Evolutionary conservation across 805 yeast species (phyloP), one percentile per base, ranked within the genome.

Genomic region (Jamesozyma spencerorum): DNA sequence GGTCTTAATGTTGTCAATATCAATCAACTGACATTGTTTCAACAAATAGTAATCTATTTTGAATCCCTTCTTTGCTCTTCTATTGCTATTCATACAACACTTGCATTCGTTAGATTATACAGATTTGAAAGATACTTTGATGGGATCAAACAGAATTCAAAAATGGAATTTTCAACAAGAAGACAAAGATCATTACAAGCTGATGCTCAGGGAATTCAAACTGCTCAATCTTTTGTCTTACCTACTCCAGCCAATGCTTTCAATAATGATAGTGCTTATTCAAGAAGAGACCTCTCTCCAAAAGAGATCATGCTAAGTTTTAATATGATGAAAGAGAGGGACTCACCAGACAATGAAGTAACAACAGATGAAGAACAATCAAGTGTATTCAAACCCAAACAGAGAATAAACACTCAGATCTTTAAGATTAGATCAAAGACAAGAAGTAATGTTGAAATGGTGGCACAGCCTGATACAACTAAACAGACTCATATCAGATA

Each of bases 111-210:
- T 12, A 72, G 98, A 37, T 66, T 92, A 37, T 84, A 84, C 57
- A 84, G 94, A 85, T 90, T 84, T 60, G 95, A 87, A 58, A 73
- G 85, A 48, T 73, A 79, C 50, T 85, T 92, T 62, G 88, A 85
- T 55, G 75, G 80, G 47, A 87, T 92, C 57, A 81, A 81, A 47
- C 75, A 71, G 42, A 71, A 71, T 38, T 84, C 96, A 18, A 83
- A 81, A 52, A 55, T 74, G 41, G 81, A 87, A 55, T 82, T 78
- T 60, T 73, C 76, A 54, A 77, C 85, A 81, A 74, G 97, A 51
- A 69, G 95, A 43, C 75, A 86, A 0, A 57, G 48, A 48, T 58
- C 63, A 1, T 39, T 60, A 20, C 36, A 52, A 27, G 55, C 49
- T 19, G 47, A 55, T 20, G 56, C 30, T n/a, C n/a, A n/a, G n/a